Evolutionary conservation across 768 basidiomycete species (phyloP), one percentile per base, ranked within the genome.

Genomic region (Macrolepiota dolichaula): DNA sequence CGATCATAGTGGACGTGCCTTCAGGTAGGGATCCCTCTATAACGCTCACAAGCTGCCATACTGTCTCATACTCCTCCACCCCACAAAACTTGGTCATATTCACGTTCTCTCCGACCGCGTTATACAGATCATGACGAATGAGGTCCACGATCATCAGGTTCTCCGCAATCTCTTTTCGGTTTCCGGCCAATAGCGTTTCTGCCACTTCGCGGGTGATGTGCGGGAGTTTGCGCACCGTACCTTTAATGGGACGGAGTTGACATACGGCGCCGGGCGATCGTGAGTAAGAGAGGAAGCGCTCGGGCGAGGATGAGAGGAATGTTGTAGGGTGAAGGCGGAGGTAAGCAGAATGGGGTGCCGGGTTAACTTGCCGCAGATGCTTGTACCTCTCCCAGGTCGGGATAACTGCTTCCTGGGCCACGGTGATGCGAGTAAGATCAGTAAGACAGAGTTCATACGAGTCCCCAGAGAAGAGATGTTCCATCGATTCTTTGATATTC

Each of bases 91-190:
- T 87, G 59, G 84, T 87, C 5, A 96, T 93, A 12, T 81, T 71
- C 7, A 98, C 95, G 57, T 89, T 81, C 40, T 91, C 88, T 1
- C 92, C 92, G 19, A 96, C 83, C 57, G 89, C 87, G 32, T 85
- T 85, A 65, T 96, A 87, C 36, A 98, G 77, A 74, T 98, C 96
- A 65, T 97, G 92, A 36, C 94, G 85, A 67, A 96, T 96, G 51
- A 98, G 84, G 71, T 98, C 96, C 25, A 97, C 96, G 64, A 98
- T 97, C 96, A 98, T 98, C 59, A 98, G 74, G 70, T 98, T 98
- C 77, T 98, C 96, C 0, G 95, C 96, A 1, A 96, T 86, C 72
- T 98, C 96, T 71, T 98, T 98, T 46, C 76, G 78, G 71, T 83
- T 89, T 4, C 88, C 87, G 13, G 77, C 78, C 59, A 90, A 73